These are phyloP conservation scores for Ceriops tagal DNA, from an alignment of 345 rosid species.

Conservation along the genomic window DNA sequence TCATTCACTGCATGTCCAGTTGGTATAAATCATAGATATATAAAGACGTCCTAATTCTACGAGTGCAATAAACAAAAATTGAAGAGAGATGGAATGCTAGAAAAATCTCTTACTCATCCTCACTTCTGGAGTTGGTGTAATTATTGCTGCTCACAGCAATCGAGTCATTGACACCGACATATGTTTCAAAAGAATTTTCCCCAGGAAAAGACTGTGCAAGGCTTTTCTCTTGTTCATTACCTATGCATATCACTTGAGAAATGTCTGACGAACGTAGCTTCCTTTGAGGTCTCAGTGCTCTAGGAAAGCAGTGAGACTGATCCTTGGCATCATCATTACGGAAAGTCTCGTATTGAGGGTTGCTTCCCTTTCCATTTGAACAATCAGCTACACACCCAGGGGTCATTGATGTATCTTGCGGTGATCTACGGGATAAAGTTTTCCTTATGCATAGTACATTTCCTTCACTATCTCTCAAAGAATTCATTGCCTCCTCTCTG, in stretches of 20 bases:
- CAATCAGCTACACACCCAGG: constrained; percentile 26
- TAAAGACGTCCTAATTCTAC: not conserved
- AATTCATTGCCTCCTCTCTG: constrained; percentile 33
- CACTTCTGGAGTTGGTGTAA: constrained; percentile 18
- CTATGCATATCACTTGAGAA: constrained; percentile 15
- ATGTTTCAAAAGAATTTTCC: constrained; percentile 24
- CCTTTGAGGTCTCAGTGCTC: constrained; percentile 31
- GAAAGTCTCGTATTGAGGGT: constrained; percentile 12
- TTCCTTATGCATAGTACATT: constrained; percentile 57
- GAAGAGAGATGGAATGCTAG: constrained; percentile 3
- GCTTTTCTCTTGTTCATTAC: constrained; percentile 27
- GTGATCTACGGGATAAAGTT: constrained; percentile 34
- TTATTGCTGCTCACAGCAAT: constrained; percentile 18
- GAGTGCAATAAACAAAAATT: not conserved
- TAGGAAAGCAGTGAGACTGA: constrained; percentile 44
- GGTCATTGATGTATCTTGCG: constrained; percentile 23
- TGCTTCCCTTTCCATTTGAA: constrained; percentile 26
- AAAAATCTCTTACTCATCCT: constrained; percentile 36
- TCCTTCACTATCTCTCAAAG: constrained; percentile 74
- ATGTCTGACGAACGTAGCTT: constrained; percentile 18
- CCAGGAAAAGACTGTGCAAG: constrained; percentile 33
- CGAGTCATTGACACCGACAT: constrained; percentile 19
- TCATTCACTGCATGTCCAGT: not conserved
- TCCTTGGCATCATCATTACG: constrained; percentile 29
- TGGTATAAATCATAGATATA: not conserved